Evolutionary conservation across 495 filamentous ascomycete species (phyloP).

Genomic region (Amniculicola lignicola): DNA sequence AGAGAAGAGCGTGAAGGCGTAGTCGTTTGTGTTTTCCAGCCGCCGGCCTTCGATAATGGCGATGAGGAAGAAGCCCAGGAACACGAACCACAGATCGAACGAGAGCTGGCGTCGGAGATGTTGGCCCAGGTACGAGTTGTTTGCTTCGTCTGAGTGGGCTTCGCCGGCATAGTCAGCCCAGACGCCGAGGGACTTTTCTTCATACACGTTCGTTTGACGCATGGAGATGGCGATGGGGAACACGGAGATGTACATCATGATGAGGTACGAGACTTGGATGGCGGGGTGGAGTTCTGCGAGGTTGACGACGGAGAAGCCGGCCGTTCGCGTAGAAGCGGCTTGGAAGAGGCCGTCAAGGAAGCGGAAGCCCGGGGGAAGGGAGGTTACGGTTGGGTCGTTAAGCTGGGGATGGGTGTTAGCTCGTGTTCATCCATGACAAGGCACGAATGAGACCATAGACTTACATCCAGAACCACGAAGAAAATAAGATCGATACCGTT

Average conservation of each 20-base stretch:
- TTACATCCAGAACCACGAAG: constrained; percentile 83
- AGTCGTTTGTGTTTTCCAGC: constrained; percentile 55
- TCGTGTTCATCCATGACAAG: neutral
- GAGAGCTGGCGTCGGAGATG: constrained; percentile 87
- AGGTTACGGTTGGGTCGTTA: constrained; percentile 59
- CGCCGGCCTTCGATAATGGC: constrained; percentile 72
- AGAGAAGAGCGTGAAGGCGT: constrained; percentile 71
- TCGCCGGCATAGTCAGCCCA: constrained; percentile 50
- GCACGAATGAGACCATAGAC: constrained; percentile 35
- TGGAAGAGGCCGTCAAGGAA: constrained; percentile 85
- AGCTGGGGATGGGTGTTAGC: constrained; percentile 48
- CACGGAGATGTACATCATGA: constrained; percentile 99
- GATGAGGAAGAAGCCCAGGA: constrained; percentile 83
- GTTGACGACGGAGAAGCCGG: constrained; percentile 78
- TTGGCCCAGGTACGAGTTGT: constrained; percentile 70
- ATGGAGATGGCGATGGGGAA: constrained; percentile 94
- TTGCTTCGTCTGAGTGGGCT: constrained; percentile 37
- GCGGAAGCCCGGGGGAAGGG: constrained; percentile 63
- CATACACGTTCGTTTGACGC: constrained; percentile 92
- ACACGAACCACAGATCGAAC: constrained; percentile 95
- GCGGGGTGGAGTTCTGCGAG: constrained; percentile 77
- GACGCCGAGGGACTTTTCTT: constrained; percentile 87
- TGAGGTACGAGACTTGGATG: constrained; percentile 88
- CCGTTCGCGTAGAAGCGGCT: constrained; percentile 79
- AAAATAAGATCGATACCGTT: constrained; percentile 83